phyloP scores from a whole-genome alignment of 129 eudicot genomes.

The Centaurea solstitialis region DNA sequence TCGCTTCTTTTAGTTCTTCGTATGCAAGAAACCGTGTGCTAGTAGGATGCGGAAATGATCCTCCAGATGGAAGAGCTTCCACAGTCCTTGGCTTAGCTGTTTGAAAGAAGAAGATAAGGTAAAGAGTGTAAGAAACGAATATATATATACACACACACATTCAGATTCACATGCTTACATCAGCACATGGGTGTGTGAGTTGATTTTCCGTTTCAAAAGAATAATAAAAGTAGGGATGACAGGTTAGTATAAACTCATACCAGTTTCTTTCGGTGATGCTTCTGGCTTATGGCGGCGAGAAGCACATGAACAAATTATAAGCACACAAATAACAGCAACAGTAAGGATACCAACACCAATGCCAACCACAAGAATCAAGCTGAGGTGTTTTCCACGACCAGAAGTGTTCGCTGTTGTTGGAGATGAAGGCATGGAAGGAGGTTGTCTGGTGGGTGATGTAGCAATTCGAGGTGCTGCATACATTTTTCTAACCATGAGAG shows the following conservation, averaged over 20 bases:
- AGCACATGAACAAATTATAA: constrained; percentile 60
- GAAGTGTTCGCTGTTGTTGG: constrained; percentile 49
- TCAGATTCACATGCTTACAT: not conserved
- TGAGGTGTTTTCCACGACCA: constrained; percentile 53
- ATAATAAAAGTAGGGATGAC: not conserved
- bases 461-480: constrained; percentile 73
- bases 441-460: constrained; percentile 51
- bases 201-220: not conserved
- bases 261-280: constrained; percentile 51
- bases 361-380: constrained; percentile 59
- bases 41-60: constrained; percentile 82
- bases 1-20: constrained; percentile 94
- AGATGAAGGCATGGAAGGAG: constrained; percentile 51
- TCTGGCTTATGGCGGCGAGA: constrained; percentile 54
- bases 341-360: constrained; percentile 67
- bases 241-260: constrained; percentile 43
- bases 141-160: not conserved
- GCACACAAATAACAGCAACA: constrained; percentile 52
- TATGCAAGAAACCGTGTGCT: constrained; percentile 87
- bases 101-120: constrained; percentile 9
- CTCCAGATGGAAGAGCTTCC: constrained; percentile 52
- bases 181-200: not conserved
- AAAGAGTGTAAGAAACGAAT: not conserved
- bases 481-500: constrained; percentile 3
- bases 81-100: constrained; percentile 57